Evolutionary conservation across 495 filamentous ascomycete genomes (phyloP).

Genomic region (Lepidopterella palustris): DNA sequence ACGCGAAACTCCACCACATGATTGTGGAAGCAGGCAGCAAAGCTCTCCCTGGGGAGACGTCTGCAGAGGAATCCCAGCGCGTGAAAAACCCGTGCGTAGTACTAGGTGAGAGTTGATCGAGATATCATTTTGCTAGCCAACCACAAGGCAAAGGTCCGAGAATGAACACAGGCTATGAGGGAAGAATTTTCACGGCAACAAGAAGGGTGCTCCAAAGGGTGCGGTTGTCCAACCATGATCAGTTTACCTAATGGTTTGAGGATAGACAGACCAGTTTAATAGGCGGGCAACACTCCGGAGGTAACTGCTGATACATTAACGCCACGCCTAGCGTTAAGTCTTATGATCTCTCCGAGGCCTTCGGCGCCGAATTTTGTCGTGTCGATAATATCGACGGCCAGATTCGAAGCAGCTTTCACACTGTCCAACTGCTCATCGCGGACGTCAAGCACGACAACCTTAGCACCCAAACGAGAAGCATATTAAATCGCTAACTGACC

Average conservation of each 20-base stretch:
- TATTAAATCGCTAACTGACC: not conserved
- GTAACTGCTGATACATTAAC: too few relatives aligned
- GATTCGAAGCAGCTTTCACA: not conserved
- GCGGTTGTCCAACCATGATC: too few relatives aligned
- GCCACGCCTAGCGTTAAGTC: too few relatives aligned
- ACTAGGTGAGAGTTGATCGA: too few relatives aligned
- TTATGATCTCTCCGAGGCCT: too few relatives aligned
- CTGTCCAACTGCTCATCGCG: not conserved
- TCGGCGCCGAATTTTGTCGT: too few relatives aligned
- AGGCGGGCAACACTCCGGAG: too few relatives aligned
- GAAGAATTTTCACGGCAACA: constrained; percentile 74
- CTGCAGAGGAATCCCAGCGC: constrained; percentile 49
- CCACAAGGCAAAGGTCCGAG: constrained; percentile 59
- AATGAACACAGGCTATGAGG: constrained; percentile 60
- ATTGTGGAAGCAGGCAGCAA: constrained; percentile 48
- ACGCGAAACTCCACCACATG: constrained; percentile 52
- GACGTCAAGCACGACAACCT: not conserved
- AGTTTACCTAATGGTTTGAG: too few relatives aligned
- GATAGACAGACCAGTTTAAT: too few relatives aligned
- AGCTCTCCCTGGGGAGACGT: constrained; percentile 59
- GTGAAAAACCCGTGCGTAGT: constrained; percentile 59
- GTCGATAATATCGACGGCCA: too few relatives aligned
- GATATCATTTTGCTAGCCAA: constrained; percentile 2
- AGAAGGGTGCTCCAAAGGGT: constrained; percentile 66
- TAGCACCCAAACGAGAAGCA: not conserved